phyloP scores from a whole-genome alignment of 2,329 filamentous ascomycete genomes.

The Escovopsis weberi region DNA sequence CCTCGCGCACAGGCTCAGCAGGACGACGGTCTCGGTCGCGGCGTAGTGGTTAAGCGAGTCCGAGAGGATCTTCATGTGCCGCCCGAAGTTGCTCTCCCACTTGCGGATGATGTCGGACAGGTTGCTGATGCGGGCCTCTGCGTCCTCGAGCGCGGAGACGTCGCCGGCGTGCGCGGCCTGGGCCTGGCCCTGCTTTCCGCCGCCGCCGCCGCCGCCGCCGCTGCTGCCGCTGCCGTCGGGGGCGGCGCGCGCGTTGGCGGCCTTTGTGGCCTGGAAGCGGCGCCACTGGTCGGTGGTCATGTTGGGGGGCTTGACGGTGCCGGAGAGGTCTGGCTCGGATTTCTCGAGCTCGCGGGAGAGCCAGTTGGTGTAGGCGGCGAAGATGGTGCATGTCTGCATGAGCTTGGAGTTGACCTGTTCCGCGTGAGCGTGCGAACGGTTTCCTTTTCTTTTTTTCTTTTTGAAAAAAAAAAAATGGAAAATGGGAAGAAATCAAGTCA shows the following conservation, averaged over 20 bases:
- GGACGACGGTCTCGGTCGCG: slow-evolving; percentile 88
- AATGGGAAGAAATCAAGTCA: neutral
- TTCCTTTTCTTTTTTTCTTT: too few relatives aligned
- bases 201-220: too few relatives aligned
- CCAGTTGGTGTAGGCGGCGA: slow-evolving; percentile 78
- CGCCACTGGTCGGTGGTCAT: slow-evolving; percentile 49
- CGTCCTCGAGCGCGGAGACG: slow-evolving; percentile 22
- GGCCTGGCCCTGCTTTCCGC: too few relatives aligned
- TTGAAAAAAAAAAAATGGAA: neutral
- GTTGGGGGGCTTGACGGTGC: slow-evolving; percentile 40
- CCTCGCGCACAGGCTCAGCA: slow-evolving; percentile 74
- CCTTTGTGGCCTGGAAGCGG: slow-evolving; percentile 36
- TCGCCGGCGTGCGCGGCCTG: slow-evolving; percentile 16
- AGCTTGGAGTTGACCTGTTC: slow-evolving; percentile 87
- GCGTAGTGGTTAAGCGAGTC: slow-evolving; percentile 96
- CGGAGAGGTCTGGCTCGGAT: slow-evolving; percentile 63
- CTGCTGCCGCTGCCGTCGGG: slow-evolving; percentile 11
- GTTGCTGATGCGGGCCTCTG: slow-evolving; percentile 47
- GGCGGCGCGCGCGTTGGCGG: slow-evolving; percentile 22
- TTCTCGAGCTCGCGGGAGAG: slow-evolving; percentile 74
- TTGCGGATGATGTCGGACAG: slow-evolving; percentile 77
- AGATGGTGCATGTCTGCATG: slow-evolving; percentile 90
- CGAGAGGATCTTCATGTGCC: slow-evolving; percentile 83
- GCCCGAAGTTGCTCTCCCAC: slow-evolving; percentile 85
- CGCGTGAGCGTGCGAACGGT: neutral